Evolutionary conservation across 768 basidiomycete species (phyloP).

Genomic region (Galerina sulciceps): DNA sequence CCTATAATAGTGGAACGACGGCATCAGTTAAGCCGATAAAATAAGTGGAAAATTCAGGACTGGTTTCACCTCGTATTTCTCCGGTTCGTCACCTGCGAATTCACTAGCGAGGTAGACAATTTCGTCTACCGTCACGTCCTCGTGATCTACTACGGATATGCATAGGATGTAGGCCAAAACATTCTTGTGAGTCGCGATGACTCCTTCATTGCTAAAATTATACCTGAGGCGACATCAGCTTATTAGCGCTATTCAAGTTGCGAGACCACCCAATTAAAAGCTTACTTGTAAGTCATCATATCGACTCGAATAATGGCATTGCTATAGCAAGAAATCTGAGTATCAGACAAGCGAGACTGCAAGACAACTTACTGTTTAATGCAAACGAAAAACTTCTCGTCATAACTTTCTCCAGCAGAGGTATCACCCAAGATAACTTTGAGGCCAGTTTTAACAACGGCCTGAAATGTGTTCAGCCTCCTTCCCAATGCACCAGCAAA

Average conservation of each 20-base stretch:
- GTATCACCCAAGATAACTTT: background rate
- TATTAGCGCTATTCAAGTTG: too few species aligned
- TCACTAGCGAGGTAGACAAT: background rate
- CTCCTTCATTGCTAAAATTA: background rate
- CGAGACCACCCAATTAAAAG: too few species aligned
- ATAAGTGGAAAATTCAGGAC: background rate
- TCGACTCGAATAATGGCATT: background rate
- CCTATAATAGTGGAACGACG: background rate
- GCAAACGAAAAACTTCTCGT: background rate
- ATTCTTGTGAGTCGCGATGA: background rate
- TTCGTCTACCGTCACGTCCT: background rate
- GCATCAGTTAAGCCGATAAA: background rate
- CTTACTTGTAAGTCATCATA: background rate
- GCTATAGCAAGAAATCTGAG: background rate
- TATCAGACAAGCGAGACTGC: background rate
- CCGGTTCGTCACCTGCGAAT: background rate
- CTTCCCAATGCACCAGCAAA: too few species aligned
- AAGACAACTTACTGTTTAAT: background rate
- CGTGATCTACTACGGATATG: background rate
- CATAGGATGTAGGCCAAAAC: background rate
- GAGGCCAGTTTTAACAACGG: background rate
- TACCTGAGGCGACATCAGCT: background rate
- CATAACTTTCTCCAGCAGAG: background rate
- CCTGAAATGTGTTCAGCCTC: too few species aligned
- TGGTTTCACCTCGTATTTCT: slow-evolving; percentile 1